Evolutionary conservation across 2,329 filamentous ascomycete species (phyloP).

Genomic region (Ambrosiella xylebori): DNA sequence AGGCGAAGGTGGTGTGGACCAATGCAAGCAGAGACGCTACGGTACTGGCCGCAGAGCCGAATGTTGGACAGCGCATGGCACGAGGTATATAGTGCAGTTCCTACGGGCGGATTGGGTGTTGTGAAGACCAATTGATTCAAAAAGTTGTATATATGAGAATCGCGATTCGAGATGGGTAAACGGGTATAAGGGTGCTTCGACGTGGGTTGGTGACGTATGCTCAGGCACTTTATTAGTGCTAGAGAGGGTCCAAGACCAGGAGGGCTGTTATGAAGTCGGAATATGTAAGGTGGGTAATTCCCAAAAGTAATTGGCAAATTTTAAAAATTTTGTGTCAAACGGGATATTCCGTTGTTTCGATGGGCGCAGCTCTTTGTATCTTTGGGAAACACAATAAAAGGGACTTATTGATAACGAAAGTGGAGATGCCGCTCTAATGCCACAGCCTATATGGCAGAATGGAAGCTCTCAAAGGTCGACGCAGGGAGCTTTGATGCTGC

Average conservation of each 20-base stretch:
- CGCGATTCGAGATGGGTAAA: neutral
- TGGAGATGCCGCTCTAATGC: neutral
- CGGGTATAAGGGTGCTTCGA: neutral
- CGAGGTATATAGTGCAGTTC: neutral
- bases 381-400: neutral
- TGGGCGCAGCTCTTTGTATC: neutral
- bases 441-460: no score
- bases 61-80: slow-evolving; percentile 9
- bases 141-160: neutral
- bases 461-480: no score
- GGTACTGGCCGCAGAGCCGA: slow-evolving; percentile 21
- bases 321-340: neutral
- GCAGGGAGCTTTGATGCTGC: neutral
- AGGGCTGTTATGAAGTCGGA: neutral
- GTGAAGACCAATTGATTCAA: neutral
- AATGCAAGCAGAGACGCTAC: slow-evolving; percentile 32
- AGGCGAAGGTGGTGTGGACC: slow-evolving; percentile 47
- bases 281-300: neutral
- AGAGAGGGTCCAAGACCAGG: neutral
- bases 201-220: neutral
- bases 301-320: neutral
- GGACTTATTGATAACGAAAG: neutral
- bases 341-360: no score
- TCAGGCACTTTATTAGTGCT: neutral
- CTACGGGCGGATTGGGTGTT: neutral